Evolutionary conservation across 768 basidiomycete genomes (phyloP).

Genomic region (Kwoniella europaea): DNA sequence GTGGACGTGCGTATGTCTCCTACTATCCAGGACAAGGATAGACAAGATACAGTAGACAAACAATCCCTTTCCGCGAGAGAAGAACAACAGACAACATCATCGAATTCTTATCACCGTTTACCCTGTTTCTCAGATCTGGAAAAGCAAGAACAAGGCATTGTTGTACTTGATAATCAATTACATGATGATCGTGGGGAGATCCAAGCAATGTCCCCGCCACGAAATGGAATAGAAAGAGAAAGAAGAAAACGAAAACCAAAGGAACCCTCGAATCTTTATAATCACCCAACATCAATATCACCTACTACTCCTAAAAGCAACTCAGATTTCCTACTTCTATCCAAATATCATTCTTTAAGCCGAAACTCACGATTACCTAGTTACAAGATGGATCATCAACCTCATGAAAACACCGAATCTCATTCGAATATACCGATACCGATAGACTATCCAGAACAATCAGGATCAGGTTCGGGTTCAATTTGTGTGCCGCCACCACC

Average conservation of each 20-base stretch:
- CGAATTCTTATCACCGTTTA: neutral
- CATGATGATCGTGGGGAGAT: neutral
- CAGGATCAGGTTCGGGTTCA: neutral
- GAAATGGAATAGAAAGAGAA: neutral
- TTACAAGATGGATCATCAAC: neutral
- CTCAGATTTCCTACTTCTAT: neutral
- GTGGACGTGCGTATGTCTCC: neutral
- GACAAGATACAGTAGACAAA: neutral
- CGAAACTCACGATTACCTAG: neutral
- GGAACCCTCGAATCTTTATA: conserved; percentile 1
- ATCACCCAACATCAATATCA: neutral
- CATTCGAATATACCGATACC: conserved; percentile 1
- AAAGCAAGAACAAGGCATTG: neutral
- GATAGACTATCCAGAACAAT: neutral
- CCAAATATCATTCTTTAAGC: neutral
- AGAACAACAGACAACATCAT: neutral
- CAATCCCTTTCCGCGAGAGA: neutral
- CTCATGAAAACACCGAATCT: neutral
- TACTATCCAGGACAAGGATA: neutral
- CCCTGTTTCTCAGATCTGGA: neutral
- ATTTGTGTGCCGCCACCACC: conserved; percentile 5
- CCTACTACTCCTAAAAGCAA: neutral
- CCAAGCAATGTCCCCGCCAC: neutral
- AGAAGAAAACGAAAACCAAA: neutral
- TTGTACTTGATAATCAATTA: neutral